phyloP scores from a whole-genome alignment of 23 red algal genomes.

The Chondrus crispus region DNA sequence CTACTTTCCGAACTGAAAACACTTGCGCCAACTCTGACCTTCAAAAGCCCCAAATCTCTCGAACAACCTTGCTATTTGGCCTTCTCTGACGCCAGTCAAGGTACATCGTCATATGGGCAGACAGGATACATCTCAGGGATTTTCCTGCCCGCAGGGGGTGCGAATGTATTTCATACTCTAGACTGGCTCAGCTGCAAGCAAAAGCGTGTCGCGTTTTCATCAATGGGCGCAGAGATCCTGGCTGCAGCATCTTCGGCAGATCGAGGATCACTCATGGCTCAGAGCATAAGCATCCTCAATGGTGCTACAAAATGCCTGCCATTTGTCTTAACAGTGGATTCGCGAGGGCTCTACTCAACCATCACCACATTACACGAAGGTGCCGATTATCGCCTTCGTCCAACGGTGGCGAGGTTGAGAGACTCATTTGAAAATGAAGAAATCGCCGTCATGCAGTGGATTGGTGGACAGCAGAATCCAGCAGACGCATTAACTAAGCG shows the following conservation, averaged over 20 bases:
- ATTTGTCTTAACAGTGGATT: background rate
- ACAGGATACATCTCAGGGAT: slow-evolving; percentile 9
- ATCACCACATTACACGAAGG: background rate
- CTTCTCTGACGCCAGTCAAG: slow-evolving; percentile 32
- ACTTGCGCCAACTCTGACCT: background rate
- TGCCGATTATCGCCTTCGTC: background rate
- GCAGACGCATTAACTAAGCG: background rate
- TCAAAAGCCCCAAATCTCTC: background rate
- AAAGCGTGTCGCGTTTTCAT: background rate
- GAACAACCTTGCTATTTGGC: background rate
- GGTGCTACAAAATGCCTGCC: too few relatives aligned
- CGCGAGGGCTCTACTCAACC: background rate
- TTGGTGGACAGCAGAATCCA: background rate
- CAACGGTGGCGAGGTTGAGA: background rate
- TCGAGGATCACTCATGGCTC: background rate
- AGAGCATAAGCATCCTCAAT: background rate
- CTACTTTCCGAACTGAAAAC: background rate
- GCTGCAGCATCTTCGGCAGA: background rate
- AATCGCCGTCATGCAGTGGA: background rate
- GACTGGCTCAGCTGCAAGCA: background rate
- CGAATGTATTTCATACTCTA: background rate
- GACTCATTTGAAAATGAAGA: background rate
- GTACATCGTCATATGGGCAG: slow-evolving; percentile 4
- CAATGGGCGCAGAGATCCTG: background rate
- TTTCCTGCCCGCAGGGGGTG: background rate